A percentile compares a stretch with the other conserved stretches of the same genome.
Conservation (phyloP, 805 yeast genomes). For the Teunomyces stri region DNA sequence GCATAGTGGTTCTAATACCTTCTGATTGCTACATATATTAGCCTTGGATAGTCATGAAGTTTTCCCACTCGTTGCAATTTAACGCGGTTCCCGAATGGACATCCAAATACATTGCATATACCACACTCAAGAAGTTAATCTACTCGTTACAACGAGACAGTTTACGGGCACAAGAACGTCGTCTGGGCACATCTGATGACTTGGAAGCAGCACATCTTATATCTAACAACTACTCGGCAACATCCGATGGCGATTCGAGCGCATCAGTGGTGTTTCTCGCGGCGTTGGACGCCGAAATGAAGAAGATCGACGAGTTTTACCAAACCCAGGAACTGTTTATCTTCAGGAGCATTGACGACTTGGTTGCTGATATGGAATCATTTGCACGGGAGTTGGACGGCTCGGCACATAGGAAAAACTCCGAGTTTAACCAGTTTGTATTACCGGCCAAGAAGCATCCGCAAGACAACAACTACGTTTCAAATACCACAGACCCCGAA, state of each 20-base stretch:
- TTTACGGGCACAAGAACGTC: slow-evolving; percentile 17
- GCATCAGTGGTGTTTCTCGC: slow-evolving; percentile 60
- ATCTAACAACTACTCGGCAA: slow-evolving; percentile 21
- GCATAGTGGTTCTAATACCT: too few species aligned
- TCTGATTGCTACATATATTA: neutral
- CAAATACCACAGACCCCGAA: slow-evolving; percentile 31
- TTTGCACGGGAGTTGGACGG: slow-evolving; percentile 45
- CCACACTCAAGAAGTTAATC: slow-evolving; percentile 79
- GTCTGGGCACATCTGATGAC: slow-evolving; percentile 19
- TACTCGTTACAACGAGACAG: slow-evolving; percentile 76
- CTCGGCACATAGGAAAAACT: slow-evolving; percentile 9
- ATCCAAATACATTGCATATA: slow-evolving; percentile 84
- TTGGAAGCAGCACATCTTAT: slow-evolving; percentile 29
- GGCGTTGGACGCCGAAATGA: slow-evolving; percentile 75
- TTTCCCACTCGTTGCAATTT: slow-evolving; percentile 90
- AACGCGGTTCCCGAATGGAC: slow-evolving; percentile 99
- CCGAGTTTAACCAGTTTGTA: slow-evolving; percentile 5
- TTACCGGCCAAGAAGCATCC: neutral
- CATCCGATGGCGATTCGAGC: slow-evolving; percentile 26
- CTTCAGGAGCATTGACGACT: slow-evolving; percentile 49
- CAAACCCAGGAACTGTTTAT: slow-evolving; percentile 60
- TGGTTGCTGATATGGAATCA: slow-evolving; percentile 61
- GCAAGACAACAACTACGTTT: neutral
- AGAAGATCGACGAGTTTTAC: slow-evolving; percentile 75
- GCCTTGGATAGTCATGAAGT: slow-evolving; percentile 62